Base-by-base conservation (phyloP, 331 rosid species). In the Acacia pycnantha region DNA sequence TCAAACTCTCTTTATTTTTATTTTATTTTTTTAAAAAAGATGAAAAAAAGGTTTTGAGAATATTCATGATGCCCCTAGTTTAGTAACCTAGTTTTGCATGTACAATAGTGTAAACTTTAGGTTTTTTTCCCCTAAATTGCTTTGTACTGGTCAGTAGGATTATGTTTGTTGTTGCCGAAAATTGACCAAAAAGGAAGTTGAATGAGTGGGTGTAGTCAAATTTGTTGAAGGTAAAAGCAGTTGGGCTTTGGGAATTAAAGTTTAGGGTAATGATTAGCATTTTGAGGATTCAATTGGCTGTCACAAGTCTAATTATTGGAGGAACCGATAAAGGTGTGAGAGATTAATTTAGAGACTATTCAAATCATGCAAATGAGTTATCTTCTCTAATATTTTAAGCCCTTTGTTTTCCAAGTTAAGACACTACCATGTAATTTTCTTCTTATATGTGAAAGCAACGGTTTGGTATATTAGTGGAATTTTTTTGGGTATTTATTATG, bases 1-100 rank as follows among this genome's bases (percentile, higher is more conserved):
- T 77, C 82, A 77, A 77, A 46, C n/a, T 43, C 56, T 22, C 37
- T 31, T 69, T 14, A 50, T 67, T 40, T 0, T 73, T 5, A 29
- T n/a, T n/a, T n/a, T n/a, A n/a, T n/a, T n/a, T n/a, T n/a, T n/a
- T n/a, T n/a, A 19, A 29, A 74, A 24, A 19, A 19, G 41, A 48
- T 29, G 5, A 27, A 27, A 11, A 27, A 11, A 58, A 58, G 12
- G 10, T n/a, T 59, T 31, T 56, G 22, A 14, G 35, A 75, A 56
- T 58, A 37, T 56, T 58, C 31, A 75, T 75, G 70, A 75, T 75
- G 79, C 8, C 79, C 65, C 44, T 24, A 71, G 22, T 71, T 44
- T 46, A 46, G 74, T 44, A 44, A n/a, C 31, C 12, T 71, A 15
- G 13, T 16, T 8, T 46, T 47, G 8, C n/a, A 15, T 76, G 50